Conservation (phyloP, 176 grass and related monocot species). For the Triticum timopheevii region DNA sequence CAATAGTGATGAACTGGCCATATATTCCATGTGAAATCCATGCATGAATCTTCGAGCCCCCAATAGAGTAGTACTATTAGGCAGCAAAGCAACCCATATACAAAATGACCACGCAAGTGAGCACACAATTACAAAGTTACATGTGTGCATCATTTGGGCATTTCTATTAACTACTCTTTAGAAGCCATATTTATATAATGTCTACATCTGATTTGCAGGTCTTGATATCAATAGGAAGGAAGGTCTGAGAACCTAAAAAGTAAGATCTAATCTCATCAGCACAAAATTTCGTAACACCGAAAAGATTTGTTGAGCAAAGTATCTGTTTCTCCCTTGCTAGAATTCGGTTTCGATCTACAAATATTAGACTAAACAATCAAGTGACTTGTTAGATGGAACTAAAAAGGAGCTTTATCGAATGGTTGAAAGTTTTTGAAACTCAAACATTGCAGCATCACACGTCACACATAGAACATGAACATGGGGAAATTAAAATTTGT, state of each 20-base stretch:
- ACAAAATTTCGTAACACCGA: background rate
- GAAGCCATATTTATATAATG: background rate
- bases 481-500: background rate
- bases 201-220: background rate
- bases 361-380: background rate
- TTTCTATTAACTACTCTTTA: background rate
- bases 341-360: background rate
- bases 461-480: too few species aligned
- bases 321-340: background rate
- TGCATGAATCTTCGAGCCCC: slow-evolving; percentile 48
- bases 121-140: too few species aligned
- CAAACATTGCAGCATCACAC: too few species aligned
- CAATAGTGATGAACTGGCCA: slow-evolving; percentile 34
- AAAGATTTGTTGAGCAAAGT: background rate
- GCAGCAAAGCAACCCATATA: background rate
- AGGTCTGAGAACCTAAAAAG: background rate
- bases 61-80: slow-evolving; percentile 33
- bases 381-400: too few species aligned
- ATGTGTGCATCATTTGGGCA: too few species aligned
- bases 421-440: too few species aligned
- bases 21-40: slow-evolving; percentile 52
- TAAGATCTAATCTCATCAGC: background rate
- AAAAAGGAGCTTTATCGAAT: too few species aligned
- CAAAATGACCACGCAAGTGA: background rate
- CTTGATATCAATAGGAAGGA: background rate